phyloP scores from a whole-genome alignment of 805 yeast genomes.

The Saccharomycopsis sp. region DNA sequence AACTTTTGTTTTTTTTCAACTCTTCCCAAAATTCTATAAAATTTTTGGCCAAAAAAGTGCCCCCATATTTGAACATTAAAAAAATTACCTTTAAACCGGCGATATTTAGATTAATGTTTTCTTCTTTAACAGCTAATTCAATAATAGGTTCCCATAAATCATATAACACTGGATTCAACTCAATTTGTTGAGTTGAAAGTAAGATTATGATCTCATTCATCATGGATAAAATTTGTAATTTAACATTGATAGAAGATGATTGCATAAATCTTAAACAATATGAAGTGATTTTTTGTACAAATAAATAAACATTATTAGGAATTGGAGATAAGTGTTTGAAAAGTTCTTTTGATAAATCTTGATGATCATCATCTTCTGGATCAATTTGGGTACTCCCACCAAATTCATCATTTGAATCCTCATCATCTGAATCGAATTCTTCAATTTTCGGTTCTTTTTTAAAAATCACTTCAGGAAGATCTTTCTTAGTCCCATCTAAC shows the following conservation, averaged over 20 bases:
- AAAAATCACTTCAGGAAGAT: constrained; percentile 18
- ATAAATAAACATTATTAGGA: constrained; percentile 47
- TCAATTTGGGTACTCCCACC: constrained; percentile 23
- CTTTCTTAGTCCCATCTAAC: constrained; percentile 28
- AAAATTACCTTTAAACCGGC: constrained; percentile 23
- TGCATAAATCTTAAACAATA: constrained; percentile 64
- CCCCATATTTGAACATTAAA: constrained; percentile 28
- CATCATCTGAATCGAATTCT: constrained; percentile 24
- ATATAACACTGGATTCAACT: constrained; percentile 41
- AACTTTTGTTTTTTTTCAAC: constrained; percentile 11
- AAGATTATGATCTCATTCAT: constrained; percentile 36
- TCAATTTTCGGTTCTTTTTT: constrained; percentile 26
- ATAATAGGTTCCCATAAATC: constrained; percentile 40
- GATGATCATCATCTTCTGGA: constrained; percentile 21
- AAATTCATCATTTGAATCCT: constrained; percentile 24
- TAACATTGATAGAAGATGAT: constrained; percentile 50
- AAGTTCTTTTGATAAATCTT: constrained; percentile 21
- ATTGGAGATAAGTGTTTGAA: constrained; percentile 60
- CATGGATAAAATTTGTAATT: constrained; percentile 45
- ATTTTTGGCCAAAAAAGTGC: constrained; percentile 36
- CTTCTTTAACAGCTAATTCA: constrained; percentile 1
- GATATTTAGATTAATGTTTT: constrained; percentile 20
- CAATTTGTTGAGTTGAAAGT: constrained; percentile 37
- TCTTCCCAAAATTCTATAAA: constrained; percentile 37
- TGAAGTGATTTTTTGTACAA: constrained; percentile 48